Evolutionary conservation across 2,329 filamentous ascomycete species (phyloP).

Genomic region (Monilinia polystroma): DNA sequence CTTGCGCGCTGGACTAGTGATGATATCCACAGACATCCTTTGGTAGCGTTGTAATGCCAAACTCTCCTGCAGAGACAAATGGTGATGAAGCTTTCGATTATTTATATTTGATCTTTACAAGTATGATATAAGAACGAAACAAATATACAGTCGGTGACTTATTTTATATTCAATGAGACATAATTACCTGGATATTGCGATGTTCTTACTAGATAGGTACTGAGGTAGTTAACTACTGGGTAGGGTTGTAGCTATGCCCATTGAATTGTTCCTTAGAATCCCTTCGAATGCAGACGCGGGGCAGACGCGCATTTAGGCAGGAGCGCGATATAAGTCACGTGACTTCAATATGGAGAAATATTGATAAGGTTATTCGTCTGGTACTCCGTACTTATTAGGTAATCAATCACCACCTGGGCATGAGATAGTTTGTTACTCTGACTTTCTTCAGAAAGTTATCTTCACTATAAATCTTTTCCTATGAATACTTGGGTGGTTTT

Average conservation of each 20-base stretch:
- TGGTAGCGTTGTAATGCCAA: neutral
- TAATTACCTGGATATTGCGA: neutral
- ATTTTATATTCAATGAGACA: neutral
- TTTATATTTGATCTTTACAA: neutral
- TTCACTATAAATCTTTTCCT: too few species aligned
- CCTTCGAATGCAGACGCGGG: constrained; percentile 5
- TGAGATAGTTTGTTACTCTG: neutral
- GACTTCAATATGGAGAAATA: neutral
- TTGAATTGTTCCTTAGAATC: neutral
- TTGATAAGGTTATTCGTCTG: neutral
- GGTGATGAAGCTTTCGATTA: neutral
- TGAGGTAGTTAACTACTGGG: too few species aligned
- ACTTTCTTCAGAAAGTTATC: neutral
- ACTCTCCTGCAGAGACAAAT: neutral
- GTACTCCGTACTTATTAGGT: too few species aligned
- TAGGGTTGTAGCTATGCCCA: too few species aligned
- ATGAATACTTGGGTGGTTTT: neutral
- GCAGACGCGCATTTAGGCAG: constrained; percentile 10
- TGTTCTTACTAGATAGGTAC: neutral
- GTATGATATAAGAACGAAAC: neutral
- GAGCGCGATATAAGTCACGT: constrained; percentile 2
- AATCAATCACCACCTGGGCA: neutral
- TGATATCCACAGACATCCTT: constrained; percentile 15
- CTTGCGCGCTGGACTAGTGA: constrained; percentile 1
- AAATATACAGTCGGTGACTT: too few species aligned